These are phyloP conservation scores for Acanthamoeba triangularis DNA, from an alignment of 208 protist genomes.

Conservation along the genomic window DNA sequence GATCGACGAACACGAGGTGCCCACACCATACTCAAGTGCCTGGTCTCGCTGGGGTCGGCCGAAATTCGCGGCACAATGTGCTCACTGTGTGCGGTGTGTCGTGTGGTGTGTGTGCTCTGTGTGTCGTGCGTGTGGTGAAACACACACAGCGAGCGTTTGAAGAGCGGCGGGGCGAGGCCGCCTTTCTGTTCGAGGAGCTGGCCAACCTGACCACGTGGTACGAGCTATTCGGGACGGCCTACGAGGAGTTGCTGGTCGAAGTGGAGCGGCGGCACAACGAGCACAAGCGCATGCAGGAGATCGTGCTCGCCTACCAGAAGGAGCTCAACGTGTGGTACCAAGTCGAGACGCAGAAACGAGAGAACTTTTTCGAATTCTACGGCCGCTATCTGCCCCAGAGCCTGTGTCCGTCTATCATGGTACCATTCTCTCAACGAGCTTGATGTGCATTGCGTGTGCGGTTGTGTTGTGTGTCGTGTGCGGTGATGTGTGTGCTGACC, in stretches of 20 bases:
- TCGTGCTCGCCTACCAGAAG: constrained; percentile 33
- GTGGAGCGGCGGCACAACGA: constrained; percentile 47
- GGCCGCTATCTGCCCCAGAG: constrained; percentile 5
- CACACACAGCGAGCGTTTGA: background rate
- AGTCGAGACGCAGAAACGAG: constrained; percentile 1
- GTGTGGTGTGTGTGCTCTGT: too few species aligned
- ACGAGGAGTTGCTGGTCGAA: constrained; percentile 51
- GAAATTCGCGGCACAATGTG: background rate
- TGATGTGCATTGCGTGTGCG: too few species aligned
- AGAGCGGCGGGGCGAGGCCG: background rate
- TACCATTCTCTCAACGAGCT: background rate
- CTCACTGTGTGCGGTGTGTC: background rate
- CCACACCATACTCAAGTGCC: too few species aligned
- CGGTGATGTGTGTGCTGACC: too few species aligned
- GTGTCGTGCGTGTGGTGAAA: background rate
- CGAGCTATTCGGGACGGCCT: constrained; percentile 63
- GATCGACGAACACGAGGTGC: constrained; percentile 38
- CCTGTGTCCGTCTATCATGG: background rate
- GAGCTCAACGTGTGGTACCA: constrained; percentile 65
- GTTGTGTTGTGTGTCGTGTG: background rate
- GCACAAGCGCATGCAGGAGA: constrained; percentile 16
- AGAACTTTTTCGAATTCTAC: constrained; percentile 18
- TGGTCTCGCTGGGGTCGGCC: background rate
- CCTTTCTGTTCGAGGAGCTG: constrained; percentile 47
- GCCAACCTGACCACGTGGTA: constrained; percentile 67